Percentiles rank a stretch among this genome's conserved stretches.
These are phyloP conservation scores for Mercurialis annua DNA, from an alignment of 345 rosid genomes.

Conservation along the genomic window DNA sequence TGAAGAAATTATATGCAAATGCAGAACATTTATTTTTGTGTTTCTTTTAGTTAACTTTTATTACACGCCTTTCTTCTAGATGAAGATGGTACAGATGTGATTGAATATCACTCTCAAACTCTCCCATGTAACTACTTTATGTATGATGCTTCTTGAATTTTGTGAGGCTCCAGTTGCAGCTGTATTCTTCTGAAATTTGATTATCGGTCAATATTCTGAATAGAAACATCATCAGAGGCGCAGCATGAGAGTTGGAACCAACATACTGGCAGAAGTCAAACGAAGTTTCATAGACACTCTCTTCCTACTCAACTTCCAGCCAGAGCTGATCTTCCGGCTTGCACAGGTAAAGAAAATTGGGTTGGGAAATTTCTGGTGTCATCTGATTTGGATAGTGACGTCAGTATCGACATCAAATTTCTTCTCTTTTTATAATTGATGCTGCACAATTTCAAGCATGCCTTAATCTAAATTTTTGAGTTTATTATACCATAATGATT, in stretches of 20 bases:
- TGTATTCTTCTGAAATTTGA: conserved; percentile 14
- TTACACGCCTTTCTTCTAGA: not conserved
- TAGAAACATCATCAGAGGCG: conserved; percentile 55
- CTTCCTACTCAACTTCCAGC: conserved; percentile 84
- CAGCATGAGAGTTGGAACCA: conserved; percentile 54
- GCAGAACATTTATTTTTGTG: not conserved
- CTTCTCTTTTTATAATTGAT: not conserved
- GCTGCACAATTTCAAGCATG: not conserved
- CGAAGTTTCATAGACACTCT: conserved; percentile 48
- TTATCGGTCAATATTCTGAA: conserved; percentile 15
- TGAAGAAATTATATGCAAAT: not conserved
- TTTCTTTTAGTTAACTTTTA: not conserved
- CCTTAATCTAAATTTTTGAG: not conserved
- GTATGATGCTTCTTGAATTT: conserved; percentile 6
- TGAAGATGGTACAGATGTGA: not conserved
- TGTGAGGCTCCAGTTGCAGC: not conserved
- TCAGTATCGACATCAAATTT: not conserved
- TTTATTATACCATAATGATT: not conserved
- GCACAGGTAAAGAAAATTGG: conserved; percentile 51
- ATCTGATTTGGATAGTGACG: not conserved
- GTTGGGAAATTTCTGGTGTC: not conserved
- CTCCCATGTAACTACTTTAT: not conserved
- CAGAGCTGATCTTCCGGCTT: conserved; percentile 86
- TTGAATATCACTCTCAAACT: not conserved
- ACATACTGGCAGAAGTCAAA: conserved; percentile 42